Base-by-base conservation (phyloP, 1,284 basidiomycete genomes). In the Entoloma clypeatum region DNA sequence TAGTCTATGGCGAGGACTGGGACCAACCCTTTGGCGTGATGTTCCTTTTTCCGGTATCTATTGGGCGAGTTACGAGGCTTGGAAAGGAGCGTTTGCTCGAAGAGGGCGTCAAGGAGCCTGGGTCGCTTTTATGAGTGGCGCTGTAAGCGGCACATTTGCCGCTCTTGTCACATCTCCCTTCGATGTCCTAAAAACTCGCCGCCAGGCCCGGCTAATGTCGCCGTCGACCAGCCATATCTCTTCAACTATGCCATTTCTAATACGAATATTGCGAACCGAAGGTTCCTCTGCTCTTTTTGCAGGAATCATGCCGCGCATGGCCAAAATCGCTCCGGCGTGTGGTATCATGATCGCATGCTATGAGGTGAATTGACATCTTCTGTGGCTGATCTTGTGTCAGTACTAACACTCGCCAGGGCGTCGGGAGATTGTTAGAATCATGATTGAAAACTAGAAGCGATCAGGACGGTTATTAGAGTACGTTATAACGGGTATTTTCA, bases 251-350 rank as follows among this genome's bases (percentile, higher is more conserved):
- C 72, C 77, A 5, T 64, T 93, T 4, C 64, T 91, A 24, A 49
- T 75, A 33, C 75, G 83, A 41, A 86, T 99, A 28, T 57, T 90
- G 19, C 75, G 72, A 37, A 83, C 75, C 5, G 96, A 99, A 62
- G 95, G 95, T 0, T 49, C 71, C 9, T 61, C 71, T 5, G 89
- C 91, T 2, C 66, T 98, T 26, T 96, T 90, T 61, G 82, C 88
- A 27, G 95, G 95, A 0, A 67, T 93, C 26, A 69, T 84, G 3
- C 95, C 96, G 23, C 79, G 95, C 24, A 82, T 95, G 39, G 92
- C 83, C 21, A 99, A 99, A 65, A 93, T 98, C 50, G 95, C 93
- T 3, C 96, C 96, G n/a, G 94, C 96, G 18, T 99, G 96, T 64
- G 95, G 95, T 21, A 87, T 95, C 49, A 94, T 95, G 92, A 97